Evolutionary conservation across 441 rosid species (phyloP), one percentile per base, ranked within the genome.

Genomic region (Gossypium lobatum): DNA sequence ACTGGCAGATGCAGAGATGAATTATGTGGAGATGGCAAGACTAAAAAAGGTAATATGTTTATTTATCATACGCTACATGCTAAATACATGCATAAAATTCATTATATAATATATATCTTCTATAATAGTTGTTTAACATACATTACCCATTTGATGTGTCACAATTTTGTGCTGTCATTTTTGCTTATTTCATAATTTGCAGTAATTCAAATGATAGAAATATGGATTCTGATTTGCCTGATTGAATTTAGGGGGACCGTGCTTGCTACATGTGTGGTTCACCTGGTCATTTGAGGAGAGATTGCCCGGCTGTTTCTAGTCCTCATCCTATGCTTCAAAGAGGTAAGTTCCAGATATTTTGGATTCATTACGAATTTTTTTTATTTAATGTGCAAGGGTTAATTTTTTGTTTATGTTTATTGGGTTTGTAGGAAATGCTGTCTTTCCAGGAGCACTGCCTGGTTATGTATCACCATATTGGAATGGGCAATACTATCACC

Each of bases 221-320:
- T 46, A 26, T 50, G 21, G 20, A 54, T 6, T 39, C 23, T 25
- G 14, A 9, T 8, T 54, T 39, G 53, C 76, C 64, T 78, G 17
- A n/a, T 80, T 71, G 59, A 58, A 61, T 65, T 57, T 73, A 85
- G 86, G 85, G 84, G 70, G 66, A 46, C n/a, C 83, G 85, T 64
- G 78, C 83, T 9, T 87, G 90, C 78, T 87, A 79, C 81, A 64
- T 75, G 78, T 85, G 88, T 55, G 90, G 88, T 60, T 87, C 86
- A 67, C 84, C 82, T 23, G 80, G 80, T 79, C 90, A 87, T 78
- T 80, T 87, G 34, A 78, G 81, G 55, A 82, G 88, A 77, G 81
- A 82, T 68, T 85, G 90, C 80, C 88, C 83, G 8, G 80, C 72
- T 62, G 82, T 82, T 71, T 73, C 72, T 28, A 78, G 53, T 78